Conservation (phyloP, 192 early-diverging fungal genomes). For the Entophlyctis luteolus region DNA sequence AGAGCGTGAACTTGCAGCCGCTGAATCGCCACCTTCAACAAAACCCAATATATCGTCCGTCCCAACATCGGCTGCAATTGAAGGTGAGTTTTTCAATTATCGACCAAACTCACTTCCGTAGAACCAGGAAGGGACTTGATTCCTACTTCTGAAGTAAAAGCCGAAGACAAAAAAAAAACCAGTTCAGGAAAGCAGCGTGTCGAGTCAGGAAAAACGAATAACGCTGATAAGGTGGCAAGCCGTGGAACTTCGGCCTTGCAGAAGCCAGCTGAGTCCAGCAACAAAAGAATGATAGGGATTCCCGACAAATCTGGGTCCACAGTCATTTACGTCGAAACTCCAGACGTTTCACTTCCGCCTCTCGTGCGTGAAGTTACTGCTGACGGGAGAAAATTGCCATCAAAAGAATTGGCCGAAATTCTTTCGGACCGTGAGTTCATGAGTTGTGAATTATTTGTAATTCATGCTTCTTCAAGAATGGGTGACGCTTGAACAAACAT, state of each 20-base stretch:
- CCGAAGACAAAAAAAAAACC: slow-evolving; percentile 28
- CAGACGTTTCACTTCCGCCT: slow-evolving; percentile 8
- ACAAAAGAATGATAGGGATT: slow-evolving; percentile 19
- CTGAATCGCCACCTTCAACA: no score
- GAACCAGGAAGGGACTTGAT: no score
- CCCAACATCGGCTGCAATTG: no score
- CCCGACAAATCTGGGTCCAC: neutral
- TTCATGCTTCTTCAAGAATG: slow-evolving; percentile 43
- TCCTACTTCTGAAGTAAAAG: no score
- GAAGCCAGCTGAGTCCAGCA: neutral
- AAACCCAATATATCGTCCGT: no score
- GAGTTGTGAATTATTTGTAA: neutral
- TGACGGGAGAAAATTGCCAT: slow-evolving; percentile 47
- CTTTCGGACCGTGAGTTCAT: slow-evolving; percentile 44
- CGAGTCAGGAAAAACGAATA: slow-evolving; percentile 11
- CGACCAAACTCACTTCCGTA: no score
- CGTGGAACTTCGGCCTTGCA: slow-evolving; percentile 6
- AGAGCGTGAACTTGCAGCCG: slow-evolving; percentile 5
- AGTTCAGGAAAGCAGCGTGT: slow-evolving; percentile 19
- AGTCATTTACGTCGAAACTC: slow-evolving; percentile 17
- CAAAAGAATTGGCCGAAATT: slow-evolving; percentile 50
- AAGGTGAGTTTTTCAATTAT: no score
- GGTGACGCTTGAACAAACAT: slow-evolving; percentile 53
- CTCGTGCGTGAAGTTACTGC: slow-evolving; percentile 10
- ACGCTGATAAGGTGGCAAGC: neutral